These are phyloP conservation scores for Erodium moschatum DNA, from an alignment of 441 rosid genomes.

Conservation along the genomic window DNA sequence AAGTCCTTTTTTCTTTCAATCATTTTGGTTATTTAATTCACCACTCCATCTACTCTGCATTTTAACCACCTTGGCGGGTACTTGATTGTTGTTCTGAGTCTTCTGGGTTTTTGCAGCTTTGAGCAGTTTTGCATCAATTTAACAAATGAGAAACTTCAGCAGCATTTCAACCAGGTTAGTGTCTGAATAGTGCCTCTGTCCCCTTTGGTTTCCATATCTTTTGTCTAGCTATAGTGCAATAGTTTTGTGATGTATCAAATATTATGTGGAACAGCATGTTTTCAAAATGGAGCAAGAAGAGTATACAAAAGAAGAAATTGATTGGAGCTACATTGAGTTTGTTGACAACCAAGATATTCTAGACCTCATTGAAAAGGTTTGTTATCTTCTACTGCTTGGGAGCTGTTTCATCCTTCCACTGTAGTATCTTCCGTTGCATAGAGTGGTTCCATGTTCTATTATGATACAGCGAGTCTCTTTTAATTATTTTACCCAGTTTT, in stretches of 20 bases:
- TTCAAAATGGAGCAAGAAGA: slow-evolving; percentile 75
- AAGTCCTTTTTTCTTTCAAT: background rate
- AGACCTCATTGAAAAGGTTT: slow-evolving; percentile 60
- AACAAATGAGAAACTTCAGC: slow-evolving; percentile 78
- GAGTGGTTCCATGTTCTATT: background rate
- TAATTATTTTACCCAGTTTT: background rate
- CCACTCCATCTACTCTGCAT: background rate
- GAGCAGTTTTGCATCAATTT: slow-evolving; percentile 25
- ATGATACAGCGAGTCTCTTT: background rate
- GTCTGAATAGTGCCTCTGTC: slow-evolving; percentile 13
- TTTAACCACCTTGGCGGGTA: background rate
- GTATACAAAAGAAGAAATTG: too few relatives aligned
- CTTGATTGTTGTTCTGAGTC: slow-evolving; percentile 9
- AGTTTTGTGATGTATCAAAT: background rate
- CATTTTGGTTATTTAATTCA: background rate
- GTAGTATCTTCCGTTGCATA: background rate
- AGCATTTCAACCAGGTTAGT: slow-evolving; percentile 74
- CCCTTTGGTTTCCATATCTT: slow-evolving; percentile 15
- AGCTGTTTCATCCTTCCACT: slow-evolving; percentile 8
- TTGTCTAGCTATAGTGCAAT: slow-evolving; percentile 8
- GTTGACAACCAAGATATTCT: too few relatives aligned
- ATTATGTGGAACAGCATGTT: slow-evolving; percentile 44
- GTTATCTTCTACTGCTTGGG: slow-evolving; percentile 8
- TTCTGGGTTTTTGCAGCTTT: slow-evolving; percentile 39
- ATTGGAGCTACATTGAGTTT: too few relatives aligned